Evolutionary conservation across 1,139 yeast genomes (phyloP).

Genomic region (Protomyces inouyei): DNA sequence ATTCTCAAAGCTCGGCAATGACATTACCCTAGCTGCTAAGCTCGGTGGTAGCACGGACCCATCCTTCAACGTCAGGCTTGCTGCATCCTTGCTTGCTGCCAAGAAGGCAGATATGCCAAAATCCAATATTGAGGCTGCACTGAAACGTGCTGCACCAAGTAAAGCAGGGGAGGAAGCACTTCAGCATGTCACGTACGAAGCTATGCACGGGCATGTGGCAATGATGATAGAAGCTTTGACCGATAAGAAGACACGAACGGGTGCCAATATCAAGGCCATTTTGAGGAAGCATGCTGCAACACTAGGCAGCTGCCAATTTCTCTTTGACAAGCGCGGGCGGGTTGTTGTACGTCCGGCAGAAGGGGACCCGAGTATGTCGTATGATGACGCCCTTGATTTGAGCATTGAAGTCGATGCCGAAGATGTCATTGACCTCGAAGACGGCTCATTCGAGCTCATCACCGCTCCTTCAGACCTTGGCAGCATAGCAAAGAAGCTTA

Average conservation of each 20-base stretch:
- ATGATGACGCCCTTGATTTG: slow-evolving; percentile 65
- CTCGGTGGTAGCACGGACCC: slow-evolving; percentile 59
- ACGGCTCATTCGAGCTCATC: slow-evolving; percentile 41
- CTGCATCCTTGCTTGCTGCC: slow-evolving; percentile 74
- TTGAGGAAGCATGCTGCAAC: slow-evolving; percentile 53
- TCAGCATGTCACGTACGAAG: slow-evolving; percentile 68
- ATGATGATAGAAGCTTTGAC: slow-evolving; percentile 79
- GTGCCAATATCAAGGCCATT: slow-evolving; percentile 68
- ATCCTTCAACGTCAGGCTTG: slow-evolving; percentile 58
- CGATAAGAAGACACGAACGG: slow-evolving; percentile 80
- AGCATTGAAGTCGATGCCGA: slow-evolving; percentile 80
- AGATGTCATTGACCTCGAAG: slow-evolving; percentile 52
- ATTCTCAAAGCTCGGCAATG: slow-evolving; percentile 66
- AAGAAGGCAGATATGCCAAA: slow-evolving; percentile 72
- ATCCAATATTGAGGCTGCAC: slow-evolving; percentile 77
- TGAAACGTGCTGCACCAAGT: slow-evolving; percentile 74
- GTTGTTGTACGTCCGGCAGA: slow-evolving; percentile 39
- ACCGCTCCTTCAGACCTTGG: slow-evolving; percentile 64
- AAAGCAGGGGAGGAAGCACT: slow-evolving; percentile 43
- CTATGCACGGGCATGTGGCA: slow-evolving; percentile 76
- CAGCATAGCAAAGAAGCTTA: slow-evolving; percentile 55
- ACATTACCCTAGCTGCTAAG: slow-evolving; percentile 69
- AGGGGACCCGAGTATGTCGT: slow-evolving; percentile 30
- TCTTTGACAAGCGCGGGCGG: slow-evolving; percentile 53
- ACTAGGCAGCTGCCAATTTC: background rate